Evolutionary conservation across 805 yeast species (phyloP).

Genomic region (Monosporozyma unispora): DNA sequence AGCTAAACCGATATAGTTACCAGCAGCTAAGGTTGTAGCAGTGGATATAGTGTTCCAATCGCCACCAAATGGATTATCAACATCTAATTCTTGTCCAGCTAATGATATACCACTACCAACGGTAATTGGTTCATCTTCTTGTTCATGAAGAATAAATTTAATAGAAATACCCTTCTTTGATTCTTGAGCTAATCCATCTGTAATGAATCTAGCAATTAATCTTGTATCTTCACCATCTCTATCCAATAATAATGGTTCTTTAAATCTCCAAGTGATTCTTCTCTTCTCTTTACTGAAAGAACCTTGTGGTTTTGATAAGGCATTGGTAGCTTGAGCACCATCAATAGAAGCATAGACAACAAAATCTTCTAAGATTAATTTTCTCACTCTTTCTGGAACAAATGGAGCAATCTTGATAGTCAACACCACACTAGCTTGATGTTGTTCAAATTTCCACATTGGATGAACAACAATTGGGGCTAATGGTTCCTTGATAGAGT

Average conservation of each 20-base stretch:
- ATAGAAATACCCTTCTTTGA: conserved; percentile 65
- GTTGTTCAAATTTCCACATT: conserved; percentile 81
- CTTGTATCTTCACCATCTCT: conserved; percentile 44
- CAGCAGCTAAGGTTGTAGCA: conserved; percentile 31
- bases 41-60: conserved; percentile 30
- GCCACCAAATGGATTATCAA: conserved; percentile 34
- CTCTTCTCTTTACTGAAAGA: conserved; percentile 78
- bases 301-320: conserved; percentile 87
- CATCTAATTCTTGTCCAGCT: conserved; percentile 29
- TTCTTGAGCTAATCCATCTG: conserved; percentile 64
- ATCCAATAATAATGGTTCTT: conserved; percentile 33
- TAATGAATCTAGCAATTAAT: conserved; percentile 78
- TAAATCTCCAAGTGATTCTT: conserved; percentile 79
- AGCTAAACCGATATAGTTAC: conserved; percentile 30
- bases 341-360: conserved; percentile 45
- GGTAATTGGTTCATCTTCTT: conserved; percentile 30
- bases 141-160: conserved; percentile 43
- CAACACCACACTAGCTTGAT: conserved; percentile 78
- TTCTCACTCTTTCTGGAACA: conserved; percentile 28
- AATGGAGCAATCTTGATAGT: conserved; percentile 39
- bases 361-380: conserved; percentile 29
- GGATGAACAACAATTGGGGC: conserved; percentile 72
- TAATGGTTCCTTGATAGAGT: conserved; percentile 43
- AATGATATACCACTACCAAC: conserved; percentile 38
- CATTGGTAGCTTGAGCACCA: conserved; percentile 57